A percentile compares a stretch with the other conserved stretches of the same genome.
Evolutionary conservation across 176 grass and related monocot species (phyloP).

Genomic region (Pontederia paniculata): DNA sequence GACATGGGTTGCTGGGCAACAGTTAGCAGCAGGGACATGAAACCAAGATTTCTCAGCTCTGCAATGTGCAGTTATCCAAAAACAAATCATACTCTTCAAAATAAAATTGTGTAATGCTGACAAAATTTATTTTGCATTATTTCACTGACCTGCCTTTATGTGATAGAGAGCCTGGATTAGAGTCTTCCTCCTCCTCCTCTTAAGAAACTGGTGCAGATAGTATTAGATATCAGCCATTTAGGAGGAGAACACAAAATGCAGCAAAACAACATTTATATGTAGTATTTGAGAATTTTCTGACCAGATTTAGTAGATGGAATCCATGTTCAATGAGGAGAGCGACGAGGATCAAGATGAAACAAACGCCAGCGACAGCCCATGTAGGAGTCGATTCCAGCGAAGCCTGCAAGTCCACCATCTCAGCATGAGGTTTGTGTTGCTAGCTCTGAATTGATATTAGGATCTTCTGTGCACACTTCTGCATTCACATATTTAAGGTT

Average conservation of each 20-base stretch:
- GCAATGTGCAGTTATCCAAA: background rate
- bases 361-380: slow-evolving; percentile 5
- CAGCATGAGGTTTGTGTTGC: no score
- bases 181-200: slow-evolving; percentile 4
- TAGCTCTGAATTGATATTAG: no score
- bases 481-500: no score
- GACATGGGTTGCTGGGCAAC: slow-evolving; percentile 1
- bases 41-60: slow-evolving; percentile 1
- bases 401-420: background rate
- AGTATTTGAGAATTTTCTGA: background rate
- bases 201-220: background rate
- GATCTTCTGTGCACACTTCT: no score
- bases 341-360: background rate
- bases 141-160: slow-evolving; percentile 1
- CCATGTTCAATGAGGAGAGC: slow-evolving; percentile 4
- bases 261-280: no score
- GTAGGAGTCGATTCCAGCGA: slow-evolving; percentile 11
- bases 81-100: no score
- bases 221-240: background rate
- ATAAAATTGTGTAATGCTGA: background rate
- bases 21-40: slow-evolving; percentile 7
- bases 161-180: background rate
- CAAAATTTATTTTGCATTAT: background rate
- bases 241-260: background rate
- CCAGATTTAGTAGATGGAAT: background rate